These are phyloP conservation scores for Nakazawaea siamensis DNA, from an alignment of 805 yeast species.

Conservation along the genomic window DNA sequence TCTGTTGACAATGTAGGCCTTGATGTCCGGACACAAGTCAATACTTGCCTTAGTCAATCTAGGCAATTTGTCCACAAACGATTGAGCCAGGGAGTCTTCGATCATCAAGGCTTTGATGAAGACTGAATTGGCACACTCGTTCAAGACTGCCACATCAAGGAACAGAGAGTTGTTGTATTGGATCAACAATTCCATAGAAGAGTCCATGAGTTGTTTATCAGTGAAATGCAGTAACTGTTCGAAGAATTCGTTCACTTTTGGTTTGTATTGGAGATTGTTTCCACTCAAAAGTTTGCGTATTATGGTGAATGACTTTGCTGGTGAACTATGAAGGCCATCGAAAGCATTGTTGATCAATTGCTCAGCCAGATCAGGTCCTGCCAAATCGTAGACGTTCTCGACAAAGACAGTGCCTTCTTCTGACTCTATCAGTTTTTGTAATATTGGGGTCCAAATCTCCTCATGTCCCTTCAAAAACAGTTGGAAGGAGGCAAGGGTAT, in stretches of 20 bases:
- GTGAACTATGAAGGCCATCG: constrained; percentile 7
- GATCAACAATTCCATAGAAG: constrained; percentile 24
- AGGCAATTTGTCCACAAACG: constrained; percentile 6
- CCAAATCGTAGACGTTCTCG: background rate
- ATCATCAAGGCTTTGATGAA: constrained; percentile 23
- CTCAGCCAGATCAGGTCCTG: background rate
- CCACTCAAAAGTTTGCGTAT: constrained; percentile 19
- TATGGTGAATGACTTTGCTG: constrained; percentile 20
- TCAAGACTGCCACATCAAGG: constrained; percentile 13
- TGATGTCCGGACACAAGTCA: constrained; percentile 15
- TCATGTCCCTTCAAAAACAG: background rate
- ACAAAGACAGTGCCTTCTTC: background rate
- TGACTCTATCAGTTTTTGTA: too few species aligned
- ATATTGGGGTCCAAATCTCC: too few species aligned
- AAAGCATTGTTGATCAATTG: background rate
- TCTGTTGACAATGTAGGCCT: constrained; percentile 13
- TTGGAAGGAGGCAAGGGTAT: background rate
- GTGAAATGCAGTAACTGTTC: constrained; percentile 25
- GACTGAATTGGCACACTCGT: constrained; percentile 26
- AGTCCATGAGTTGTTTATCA: constrained; percentile 20
- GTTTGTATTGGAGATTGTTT: constrained; percentile 14
- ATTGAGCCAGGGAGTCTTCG: constrained; percentile 8
- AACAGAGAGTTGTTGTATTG: constrained; percentile 19
- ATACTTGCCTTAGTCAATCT: constrained; percentile 15
- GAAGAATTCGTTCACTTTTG: constrained; percentile 25